Base-by-base conservation (phyloP, 139 green algal genomes). In the Chlorella sp. region DNA sequence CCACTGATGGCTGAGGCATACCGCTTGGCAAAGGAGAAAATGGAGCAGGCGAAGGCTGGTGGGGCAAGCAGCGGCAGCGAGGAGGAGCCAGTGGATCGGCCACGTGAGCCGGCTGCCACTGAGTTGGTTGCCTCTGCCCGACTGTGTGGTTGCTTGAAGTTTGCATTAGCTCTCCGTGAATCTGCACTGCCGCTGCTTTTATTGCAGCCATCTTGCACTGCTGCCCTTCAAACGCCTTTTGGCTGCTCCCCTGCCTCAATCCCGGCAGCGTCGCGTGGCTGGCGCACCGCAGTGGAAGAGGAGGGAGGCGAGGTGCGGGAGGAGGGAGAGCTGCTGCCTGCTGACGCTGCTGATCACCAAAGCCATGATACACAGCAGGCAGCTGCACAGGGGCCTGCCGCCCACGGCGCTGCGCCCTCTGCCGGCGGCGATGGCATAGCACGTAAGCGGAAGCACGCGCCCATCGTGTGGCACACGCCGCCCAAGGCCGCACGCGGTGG, bases 391-490 rank as follows among this genome's bases (percentile, higher is more conserved):
- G 51, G 51, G 51, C 51, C 51, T 2, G 11, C 11, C 11, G 51
- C 9, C 51, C 51, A 11, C 25, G 62, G 17, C 38, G 3, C 6
- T 25, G 38, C 25, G 28, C 30, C 39, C n/a, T 25, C 36, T 26
- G 47, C 34, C 23, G 32, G 18, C 30, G 23, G 39, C 6, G 39
- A 78, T 20, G 47, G n/a, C 51, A 15, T 47, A 18, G 34, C 21
- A 11, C 23, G 38, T 38, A 86, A 86, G 64, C 78, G 81, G 39
- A 86, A 84, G 81, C 81, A 87, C 41, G 82, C 73, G 41, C 85
- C 85, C 57, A 89, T 89, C 30, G 69, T 85, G 16, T 89, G 85
- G 85, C 67, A 74, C 25, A 74, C 71, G 28, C 55, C 81, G 28
- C 47, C 44, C 67, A 81, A 81, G 60, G 36, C 30, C 7, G 39